Base-by-base conservation (phyloP, 2,329 filamentous ascomycete genomes). In the Pseudogymnoascus sp. region DNA sequence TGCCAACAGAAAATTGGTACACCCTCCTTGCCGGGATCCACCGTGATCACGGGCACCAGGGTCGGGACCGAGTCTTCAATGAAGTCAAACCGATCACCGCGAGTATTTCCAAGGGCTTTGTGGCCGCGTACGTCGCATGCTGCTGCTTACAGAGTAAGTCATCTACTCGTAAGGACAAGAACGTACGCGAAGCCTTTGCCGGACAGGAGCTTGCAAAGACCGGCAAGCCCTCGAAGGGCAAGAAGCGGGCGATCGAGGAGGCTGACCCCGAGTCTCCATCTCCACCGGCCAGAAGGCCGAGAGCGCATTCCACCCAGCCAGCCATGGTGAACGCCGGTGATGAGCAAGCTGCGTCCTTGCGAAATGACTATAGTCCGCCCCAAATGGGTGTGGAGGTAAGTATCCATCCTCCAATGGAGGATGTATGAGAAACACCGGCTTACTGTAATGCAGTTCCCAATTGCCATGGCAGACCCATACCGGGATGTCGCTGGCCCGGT, bases 331-430 rank as follows among this genome's bases (percentile, higher is more conserved):
- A 36, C 50, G 50, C 50, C 50, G 50, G 28, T 56, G 28, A 56
- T 56, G 50, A 56, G 50, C 50, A 56, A 56, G 28, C 8, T 56
- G 10, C 28, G 50, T 56, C 50, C 50, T 34, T 56, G 50, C 50
- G 10, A 56, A 36, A 21, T 56, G 50, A 56, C 28, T 56, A 34
- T 34, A 56, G 50, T 34, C 50, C 50, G n/a, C n/a, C 50, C 50
- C 25, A 36, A 34, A 56, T 34, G 50, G 28, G 28, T 56, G 50
- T 18, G 28, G 50, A 21, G 21, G 50, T 56, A 11, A 56, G 50
- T 36, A 21, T 31, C 5, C n/a, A 12, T 36, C 28, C 16, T 16
- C n/a, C 11, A 34, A 31, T 12, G 34, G 21, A n/a, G 34, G 21
- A n/a, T 11, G n/a, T 56, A 34, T 34, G 5, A 56, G 21, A 31